A percentile compares a stretch with the other conserved stretches of the same genome.
Evolutionary conservation across 2,329 filamentous ascomycete species (phyloP).

Genomic region (Ophiostoma sp.): DNA sequence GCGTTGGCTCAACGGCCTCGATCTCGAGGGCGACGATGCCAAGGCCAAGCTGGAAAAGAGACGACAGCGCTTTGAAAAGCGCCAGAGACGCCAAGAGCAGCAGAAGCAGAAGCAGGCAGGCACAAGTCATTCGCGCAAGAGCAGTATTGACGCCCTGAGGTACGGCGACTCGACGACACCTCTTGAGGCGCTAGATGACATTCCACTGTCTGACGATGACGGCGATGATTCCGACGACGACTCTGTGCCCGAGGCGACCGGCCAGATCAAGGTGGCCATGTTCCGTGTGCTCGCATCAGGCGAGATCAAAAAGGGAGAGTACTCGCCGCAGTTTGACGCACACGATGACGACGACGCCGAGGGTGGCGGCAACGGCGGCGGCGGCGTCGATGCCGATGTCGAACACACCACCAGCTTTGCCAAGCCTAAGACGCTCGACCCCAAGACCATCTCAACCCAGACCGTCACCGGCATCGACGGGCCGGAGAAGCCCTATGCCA

Average conservation of each 20-base stretch:
- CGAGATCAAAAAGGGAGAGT: conserved; percentile 96
- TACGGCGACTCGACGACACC: conserved; percentile 76
- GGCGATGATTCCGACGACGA: conserved; percentile 73
- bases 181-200: conserved; percentile 62
- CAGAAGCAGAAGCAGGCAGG: conserved; percentile 34
- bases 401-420: conserved; percentile 98
- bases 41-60: conserved; percentile 87
- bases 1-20: conserved; percentile 91
- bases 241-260: conserved; percentile 86
- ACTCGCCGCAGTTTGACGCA: conserved; percentile 94
- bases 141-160: conserved; percentile 55
- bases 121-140: conserved; percentile 30
- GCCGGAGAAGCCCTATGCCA: conserved; percentile 90
- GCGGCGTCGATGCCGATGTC: conserved; percentile 68
- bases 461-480: conserved; percentile 98
- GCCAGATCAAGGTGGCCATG: conserved; percentile 96
- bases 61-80: conserved; percentile 69
- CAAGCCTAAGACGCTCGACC: conserved; percentile 91
- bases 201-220: conserved; percentile 61
- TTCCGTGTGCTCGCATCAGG: conserved; percentile 93
- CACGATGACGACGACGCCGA: conserved; percentile 77
- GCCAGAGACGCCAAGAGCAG: conserved; percentile 53
- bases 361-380: conserved; percentile 46
- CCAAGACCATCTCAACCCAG: conserved; percentile 96
- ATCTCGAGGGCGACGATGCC: conserved; percentile 87